phyloP scores from a whole-genome alignment of 2,329 filamentous ascomycete species.

The Emergomyces pasteurianus region DNA sequence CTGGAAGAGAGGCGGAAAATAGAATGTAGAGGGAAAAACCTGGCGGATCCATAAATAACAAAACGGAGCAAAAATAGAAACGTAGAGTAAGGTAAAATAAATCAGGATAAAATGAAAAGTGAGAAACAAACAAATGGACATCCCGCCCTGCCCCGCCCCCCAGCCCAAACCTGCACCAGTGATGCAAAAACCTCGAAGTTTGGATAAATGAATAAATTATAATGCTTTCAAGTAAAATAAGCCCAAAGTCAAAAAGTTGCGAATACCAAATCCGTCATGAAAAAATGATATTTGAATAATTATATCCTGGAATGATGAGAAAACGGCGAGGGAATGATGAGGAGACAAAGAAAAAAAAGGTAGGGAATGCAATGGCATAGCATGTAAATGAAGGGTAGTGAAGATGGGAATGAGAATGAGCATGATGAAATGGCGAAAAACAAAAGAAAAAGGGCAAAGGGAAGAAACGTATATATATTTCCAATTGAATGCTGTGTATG shows the following conservation, averaged over 20 bases:
- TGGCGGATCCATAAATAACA: neutral
- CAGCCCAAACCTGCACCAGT: neutral
- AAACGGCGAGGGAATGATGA: neutral
- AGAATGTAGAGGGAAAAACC: no score
- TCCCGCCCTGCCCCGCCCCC: neutral
- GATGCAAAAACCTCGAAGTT: neutral
- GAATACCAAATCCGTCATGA: neutral
- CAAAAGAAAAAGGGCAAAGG: neutral
- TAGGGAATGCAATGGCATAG: neutral
- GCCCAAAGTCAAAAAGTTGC: neutral
- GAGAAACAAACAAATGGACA: neutral
- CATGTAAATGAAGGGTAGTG: neutral
- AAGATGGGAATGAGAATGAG: neutral
- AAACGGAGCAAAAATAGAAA: neutral
- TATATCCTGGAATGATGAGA: neutral
- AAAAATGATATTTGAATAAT: neutral
- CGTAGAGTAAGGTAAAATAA: neutral
- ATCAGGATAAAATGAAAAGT: neutral
- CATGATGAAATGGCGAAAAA: neutral
- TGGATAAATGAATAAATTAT: no score
- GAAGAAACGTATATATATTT: neutral
- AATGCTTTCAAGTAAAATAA: neutral
- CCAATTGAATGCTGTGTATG: neutral
- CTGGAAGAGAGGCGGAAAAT: no score
- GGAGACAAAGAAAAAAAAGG: neutral